Percentiles rank a stretch among this genome's conserved stretches.
These are phyloP conservation scores for Purpureocillium takamizusanense DNA, from an alignment of 2,329 filamentous ascomycete species.

Conservation along the genomic window DNA sequence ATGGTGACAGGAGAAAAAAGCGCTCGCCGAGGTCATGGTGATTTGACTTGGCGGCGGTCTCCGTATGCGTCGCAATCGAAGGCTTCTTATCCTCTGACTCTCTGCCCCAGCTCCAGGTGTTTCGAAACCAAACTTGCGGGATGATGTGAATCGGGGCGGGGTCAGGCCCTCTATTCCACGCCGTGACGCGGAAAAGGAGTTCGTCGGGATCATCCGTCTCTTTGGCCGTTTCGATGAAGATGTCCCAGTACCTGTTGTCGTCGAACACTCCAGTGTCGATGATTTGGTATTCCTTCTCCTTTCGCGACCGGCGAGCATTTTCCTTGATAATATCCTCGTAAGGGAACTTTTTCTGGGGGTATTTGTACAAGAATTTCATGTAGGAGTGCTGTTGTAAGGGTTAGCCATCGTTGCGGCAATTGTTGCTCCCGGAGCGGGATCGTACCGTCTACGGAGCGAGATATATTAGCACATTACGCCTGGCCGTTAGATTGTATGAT, in stretches of 20 bases:
- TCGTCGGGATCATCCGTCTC: conserved; percentile 88
- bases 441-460: conserved; percentile 32
- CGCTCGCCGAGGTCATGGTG: conserved; percentile 76
- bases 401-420: conserved; percentile 7
- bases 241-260: conserved; percentile 91
- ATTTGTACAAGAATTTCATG: conserved; percentile 99
- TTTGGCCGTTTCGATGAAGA: conserved; percentile 93
- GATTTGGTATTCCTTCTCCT: conserved; percentile 85
- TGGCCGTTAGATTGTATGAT: no score
- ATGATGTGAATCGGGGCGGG: conserved; percentile 87
- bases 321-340: conserved; percentile 82
- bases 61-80: conserved; percentile 56
- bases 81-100: conserved; percentile 72
- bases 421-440: not conserved
- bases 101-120: conserved; percentile 92
- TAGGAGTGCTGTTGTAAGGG: conserved; percentile 66
- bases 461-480: conserved; percentile 14
- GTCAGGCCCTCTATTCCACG: conserved; percentile 90
- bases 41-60: conserved; percentile 64
- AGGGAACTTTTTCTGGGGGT: conserved; percentile 84
- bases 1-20: conserved; percentile 79
- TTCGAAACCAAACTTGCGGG: conserved; percentile 93
- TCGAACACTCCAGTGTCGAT: conserved; percentile 83
- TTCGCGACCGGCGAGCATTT: conserved; percentile 66
- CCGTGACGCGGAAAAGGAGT: conserved; percentile 86